Evolutionary conservation across 768 basidiomycete genomes (phyloP).

Genomic region (Daedaleopsis nitida): DNA sequence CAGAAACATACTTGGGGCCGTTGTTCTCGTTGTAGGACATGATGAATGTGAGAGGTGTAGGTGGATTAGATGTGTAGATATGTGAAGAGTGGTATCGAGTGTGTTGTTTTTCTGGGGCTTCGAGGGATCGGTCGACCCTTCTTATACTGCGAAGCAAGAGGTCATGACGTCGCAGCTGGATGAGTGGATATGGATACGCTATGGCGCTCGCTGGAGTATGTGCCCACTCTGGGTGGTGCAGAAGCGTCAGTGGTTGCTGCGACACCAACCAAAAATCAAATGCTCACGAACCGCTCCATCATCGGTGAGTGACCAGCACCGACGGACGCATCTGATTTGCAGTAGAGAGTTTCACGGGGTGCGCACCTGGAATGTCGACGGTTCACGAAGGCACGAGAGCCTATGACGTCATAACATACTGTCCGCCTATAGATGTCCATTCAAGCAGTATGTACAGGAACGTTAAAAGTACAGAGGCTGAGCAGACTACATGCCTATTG

Average conservation of each 20-base stretch:
- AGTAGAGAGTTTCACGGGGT: too few relatives aligned
- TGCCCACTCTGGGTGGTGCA: background rate
- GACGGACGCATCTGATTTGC: background rate
- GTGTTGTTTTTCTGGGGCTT: background rate
- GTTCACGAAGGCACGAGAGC: too few relatives aligned
- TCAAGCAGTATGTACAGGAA: background rate
- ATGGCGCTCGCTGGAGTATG: background rate
- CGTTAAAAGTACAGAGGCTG: too few relatives aligned
- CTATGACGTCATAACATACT: background rate
- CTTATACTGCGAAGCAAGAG: background rate
- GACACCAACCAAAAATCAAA: background rate
- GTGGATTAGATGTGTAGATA: background rate
- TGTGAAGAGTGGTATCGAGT: background rate
- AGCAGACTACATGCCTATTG: too few relatives aligned
- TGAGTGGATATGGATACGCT: background rate
- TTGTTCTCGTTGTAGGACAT: constrained; percentile 27
- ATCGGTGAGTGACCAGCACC: background rate
- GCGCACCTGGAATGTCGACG: too few relatives aligned
- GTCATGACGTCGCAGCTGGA: constrained; percentile 1
- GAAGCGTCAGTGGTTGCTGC: background rate
- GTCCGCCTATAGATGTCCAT: background rate
- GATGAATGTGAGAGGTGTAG: constrained; percentile 4
- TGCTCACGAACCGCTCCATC: background rate
- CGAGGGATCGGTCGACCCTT: background rate
- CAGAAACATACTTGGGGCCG: constrained; percentile 27